phyloP scores from a whole-genome alignment of 192 early-diverging fungal species.

The Coemansia sp. region DNA sequence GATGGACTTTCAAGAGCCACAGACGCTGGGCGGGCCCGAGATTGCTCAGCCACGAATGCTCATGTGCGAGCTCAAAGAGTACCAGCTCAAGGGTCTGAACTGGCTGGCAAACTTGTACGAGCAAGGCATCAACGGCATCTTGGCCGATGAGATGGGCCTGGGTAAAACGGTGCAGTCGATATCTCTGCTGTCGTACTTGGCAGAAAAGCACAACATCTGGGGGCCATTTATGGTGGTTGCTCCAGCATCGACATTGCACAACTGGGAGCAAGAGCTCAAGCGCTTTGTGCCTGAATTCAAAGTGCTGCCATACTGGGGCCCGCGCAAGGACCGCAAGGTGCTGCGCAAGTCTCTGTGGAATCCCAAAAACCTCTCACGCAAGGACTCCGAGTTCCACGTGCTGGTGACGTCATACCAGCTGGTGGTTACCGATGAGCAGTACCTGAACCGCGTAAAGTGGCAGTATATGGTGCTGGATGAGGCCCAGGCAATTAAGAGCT shows the following conservation, averaged over 20 bases:
- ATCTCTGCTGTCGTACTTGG: conserved; percentile 82
- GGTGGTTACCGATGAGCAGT: conserved; percentile 74
- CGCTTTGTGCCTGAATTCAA: conserved; percentile 78
- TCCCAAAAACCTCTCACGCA: conserved; percentile 69
- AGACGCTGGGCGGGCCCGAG: conserved; percentile 69
- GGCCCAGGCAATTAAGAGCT: conserved; percentile 92
- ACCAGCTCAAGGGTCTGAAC: conserved; percentile 80
- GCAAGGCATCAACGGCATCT: conserved; percentile 87
- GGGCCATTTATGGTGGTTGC: conserved; percentile 90
- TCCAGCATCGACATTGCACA: conserved; percentile 84
- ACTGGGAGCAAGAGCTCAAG: conserved; percentile 89
- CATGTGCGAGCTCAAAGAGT: conserved; percentile 79
- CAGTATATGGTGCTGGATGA: conserved; percentile 96
- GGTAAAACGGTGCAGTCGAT: conserved; percentile 92
- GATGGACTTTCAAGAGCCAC: conserved; percentile 85
- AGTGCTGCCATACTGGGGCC: conserved; percentile 87
- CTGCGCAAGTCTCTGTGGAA: conserved; percentile 74
- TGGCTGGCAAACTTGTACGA: conserved; percentile 87
- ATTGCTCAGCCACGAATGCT: conserved; percentile 83
- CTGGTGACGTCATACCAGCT: conserved; percentile 89
- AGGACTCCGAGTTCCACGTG: conserved; percentile 82
- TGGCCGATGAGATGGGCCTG: conserved; percentile 83
- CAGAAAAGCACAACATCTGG: conserved; percentile 83
- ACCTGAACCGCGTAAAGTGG: conserved; percentile 84
- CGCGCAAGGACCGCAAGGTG: conserved; percentile 74